Conservation (phyloP, 2,329 filamentous ascomycete species). For the Pyrenophora seminiperda region DNA sequence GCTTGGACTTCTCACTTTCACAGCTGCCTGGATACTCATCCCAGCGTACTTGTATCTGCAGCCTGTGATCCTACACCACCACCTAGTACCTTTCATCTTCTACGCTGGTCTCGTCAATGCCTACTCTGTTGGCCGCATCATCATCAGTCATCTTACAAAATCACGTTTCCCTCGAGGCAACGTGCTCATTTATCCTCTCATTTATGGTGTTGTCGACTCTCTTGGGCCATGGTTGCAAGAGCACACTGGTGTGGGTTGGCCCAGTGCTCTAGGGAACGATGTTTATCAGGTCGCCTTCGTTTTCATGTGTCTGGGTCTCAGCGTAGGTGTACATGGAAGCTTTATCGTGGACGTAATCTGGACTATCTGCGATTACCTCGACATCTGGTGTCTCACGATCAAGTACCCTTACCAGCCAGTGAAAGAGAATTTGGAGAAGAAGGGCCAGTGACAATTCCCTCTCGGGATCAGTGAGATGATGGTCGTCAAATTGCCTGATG, state of each 20-base stretch:
- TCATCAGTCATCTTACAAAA: constrained; percentile 89
- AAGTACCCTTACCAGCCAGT: constrained; percentile 71
- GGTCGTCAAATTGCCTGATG: too few relatives aligned
- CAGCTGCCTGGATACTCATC: constrained; percentile 76
- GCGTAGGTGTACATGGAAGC: constrained; percentile 91
- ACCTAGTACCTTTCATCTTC: constrained; percentile 86
- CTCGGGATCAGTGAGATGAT: not conserved
- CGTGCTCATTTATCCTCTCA: constrained; percentile 77
- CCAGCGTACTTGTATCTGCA: constrained; percentile 82
- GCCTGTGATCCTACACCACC: constrained; percentile 77
- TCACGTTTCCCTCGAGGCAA: constrained; percentile 90
- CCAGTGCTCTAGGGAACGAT: constrained; percentile 56
- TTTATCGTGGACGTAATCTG: constrained; percentile 98
- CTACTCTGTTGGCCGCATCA: constrained; percentile 94
- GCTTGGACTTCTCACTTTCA: constrained; percentile 82
- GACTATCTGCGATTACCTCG: constrained; percentile 95
- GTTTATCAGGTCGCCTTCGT: constrained; percentile 92
- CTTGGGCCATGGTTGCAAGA: constrained; percentile 69
- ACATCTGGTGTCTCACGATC: constrained; percentile 98
- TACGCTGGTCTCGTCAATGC: constrained; percentile 91
- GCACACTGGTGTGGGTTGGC: constrained; percentile 53
- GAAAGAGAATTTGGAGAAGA: constrained; percentile 37
- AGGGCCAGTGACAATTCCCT: constrained; percentile 23
- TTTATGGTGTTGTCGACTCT: constrained; percentile 79
- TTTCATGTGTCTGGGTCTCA: constrained; percentile 83